Evolutionary conservation across 192 early-diverging fungal species (phyloP).

Genomic region (Physocladia obscura): DNA sequence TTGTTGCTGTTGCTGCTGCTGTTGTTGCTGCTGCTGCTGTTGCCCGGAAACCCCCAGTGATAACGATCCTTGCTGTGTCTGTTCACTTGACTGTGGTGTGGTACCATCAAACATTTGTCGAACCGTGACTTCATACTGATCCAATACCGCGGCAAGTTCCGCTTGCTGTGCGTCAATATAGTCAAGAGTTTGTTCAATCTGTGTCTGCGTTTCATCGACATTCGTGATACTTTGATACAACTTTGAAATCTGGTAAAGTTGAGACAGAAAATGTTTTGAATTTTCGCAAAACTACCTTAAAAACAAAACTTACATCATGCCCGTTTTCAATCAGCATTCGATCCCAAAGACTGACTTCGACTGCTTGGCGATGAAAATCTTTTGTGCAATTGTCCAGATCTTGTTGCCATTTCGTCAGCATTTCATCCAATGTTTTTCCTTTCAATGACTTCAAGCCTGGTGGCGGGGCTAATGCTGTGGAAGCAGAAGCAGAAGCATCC

Average conservation of each 20-base stretch:
- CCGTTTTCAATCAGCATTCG: slow-evolving; percentile 81
- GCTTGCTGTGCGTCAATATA: slow-evolving; percentile 85
- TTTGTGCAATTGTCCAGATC: slow-evolving; percentile 76
- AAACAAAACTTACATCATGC: slow-evolving; percentile 56
- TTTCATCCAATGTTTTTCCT: slow-evolving; percentile 87
- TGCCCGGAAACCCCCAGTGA: neutral
- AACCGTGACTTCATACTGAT: slow-evolving; percentile 77
- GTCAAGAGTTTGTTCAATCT: slow-evolving; percentile 82
- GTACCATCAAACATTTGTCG: slow-evolving; percentile 30
- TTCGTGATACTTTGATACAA: slow-evolving; percentile 73
- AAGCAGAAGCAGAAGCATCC: slow-evolving; percentile 26
- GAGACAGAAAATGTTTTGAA: neutral
- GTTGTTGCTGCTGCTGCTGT: slow-evolving; percentile 30
- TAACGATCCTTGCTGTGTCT: neutral
- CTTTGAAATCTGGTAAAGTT: slow-evolving; percentile 64
- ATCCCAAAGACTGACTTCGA: slow-evolving; percentile 84
- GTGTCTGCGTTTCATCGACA: slow-evolving; percentile 71
- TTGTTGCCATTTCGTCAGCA: slow-evolving; percentile 84
- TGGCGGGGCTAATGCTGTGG: slow-evolving; percentile 27
- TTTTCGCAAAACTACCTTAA: neutral
- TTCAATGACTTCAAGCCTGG: slow-evolving; percentile 56
- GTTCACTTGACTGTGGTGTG: neutral
- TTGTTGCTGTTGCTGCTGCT: neutral
- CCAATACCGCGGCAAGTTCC: slow-evolving; percentile 74
- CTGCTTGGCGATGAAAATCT: slow-evolving; percentile 84